A percentile compares a stretch with the other conserved stretches of the same genome.
phyloP scores from a whole-genome alignment of 805 yeast species.

The Barnettozyma wickerhamii region DNA sequence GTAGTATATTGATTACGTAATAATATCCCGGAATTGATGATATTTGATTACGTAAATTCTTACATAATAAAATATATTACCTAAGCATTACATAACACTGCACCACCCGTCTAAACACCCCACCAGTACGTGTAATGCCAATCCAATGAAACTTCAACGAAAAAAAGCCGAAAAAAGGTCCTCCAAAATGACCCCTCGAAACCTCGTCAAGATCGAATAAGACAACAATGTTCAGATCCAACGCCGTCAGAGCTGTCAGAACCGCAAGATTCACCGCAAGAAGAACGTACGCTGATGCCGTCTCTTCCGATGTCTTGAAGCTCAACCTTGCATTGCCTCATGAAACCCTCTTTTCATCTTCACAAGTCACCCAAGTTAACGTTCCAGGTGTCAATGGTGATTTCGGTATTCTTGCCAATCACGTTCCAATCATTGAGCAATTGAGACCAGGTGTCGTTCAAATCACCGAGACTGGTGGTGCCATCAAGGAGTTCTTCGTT shows the following conservation, averaged over 20 bases:
- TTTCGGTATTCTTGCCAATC: constrained; percentile 95
- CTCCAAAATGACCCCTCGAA: constrained; percentile 4
- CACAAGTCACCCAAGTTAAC: constrained; percentile 68
- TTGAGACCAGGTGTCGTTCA: constrained; percentile 94
- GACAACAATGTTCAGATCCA: constrained; percentile 25
- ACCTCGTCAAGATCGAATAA: background rate
- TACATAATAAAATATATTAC: too few relatives aligned
- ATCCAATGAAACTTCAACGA: constrained; percentile 9
- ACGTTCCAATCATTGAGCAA: constrained; percentile 96
- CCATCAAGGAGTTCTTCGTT: constrained; percentile 77
- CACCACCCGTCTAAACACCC: too few relatives aligned
- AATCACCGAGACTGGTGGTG: constrained; percentile 72
- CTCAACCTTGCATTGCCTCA: constrained; percentile 91
- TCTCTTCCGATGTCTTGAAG: constrained; percentile 68
- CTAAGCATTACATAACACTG: too few relatives aligned
- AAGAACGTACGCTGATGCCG: constrained; percentile 90
- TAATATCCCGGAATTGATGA: too few relatives aligned
- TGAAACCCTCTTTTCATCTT: constrained; percentile 55
- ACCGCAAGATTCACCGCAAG: constrained; percentile 50
- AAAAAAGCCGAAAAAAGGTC: constrained; percentile 7
- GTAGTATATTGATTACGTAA: too few relatives aligned
- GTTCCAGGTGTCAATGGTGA: constrained; percentile 94
- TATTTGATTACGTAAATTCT: too few relatives aligned
- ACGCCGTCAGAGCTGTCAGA: constrained; percentile 27
- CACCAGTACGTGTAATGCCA: constrained; percentile 2